Percentiles rank a stretch among this genome's conserved stretches.
These are phyloP conservation scores for Entrophospora sp. DNA, from an alignment of 192 early-diverging fungal species.

Conservation along the genomic window DNA sequence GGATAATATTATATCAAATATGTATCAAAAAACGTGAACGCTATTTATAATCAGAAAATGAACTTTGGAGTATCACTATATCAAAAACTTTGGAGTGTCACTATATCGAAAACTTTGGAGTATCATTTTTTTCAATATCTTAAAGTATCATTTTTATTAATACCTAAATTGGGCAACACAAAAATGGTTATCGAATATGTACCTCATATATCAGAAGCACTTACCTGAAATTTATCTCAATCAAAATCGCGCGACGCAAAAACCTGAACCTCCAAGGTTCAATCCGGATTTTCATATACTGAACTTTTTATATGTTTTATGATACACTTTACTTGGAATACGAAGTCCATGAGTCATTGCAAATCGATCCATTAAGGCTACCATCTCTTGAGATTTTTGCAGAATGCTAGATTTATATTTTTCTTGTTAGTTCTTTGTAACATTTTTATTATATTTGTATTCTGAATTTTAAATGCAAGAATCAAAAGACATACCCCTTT, in stretches of 20 bases:
- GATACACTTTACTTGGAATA: background rate
- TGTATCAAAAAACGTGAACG: no score
- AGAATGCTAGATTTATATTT: background rate
- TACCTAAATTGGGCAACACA: no score
- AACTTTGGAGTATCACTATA: no score
- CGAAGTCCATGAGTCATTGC: background rate
- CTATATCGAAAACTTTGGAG: no score
- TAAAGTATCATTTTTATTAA: no score
- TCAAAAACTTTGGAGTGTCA: no score
- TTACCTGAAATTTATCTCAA: background rate
- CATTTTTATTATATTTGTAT: background rate
- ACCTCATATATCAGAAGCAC: constrained; percentile 4
- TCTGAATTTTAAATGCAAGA: background rate
- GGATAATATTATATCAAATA: no score
- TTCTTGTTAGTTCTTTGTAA: background rate
- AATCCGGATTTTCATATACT: background rate
- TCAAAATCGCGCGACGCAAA: background rate
- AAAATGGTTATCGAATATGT: no score
- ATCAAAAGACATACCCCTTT: background rate
- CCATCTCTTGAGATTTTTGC: constrained; percentile 5
- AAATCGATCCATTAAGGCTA: no score
- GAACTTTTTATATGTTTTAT: background rate
- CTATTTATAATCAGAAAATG: no score
- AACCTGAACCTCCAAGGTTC: constrained; percentile 14
- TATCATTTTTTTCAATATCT: no score